These are phyloP conservation scores for Perilla frutescens DNA, from an alignment of 257 asterid genomes.

Conservation along the genomic window DNA sequence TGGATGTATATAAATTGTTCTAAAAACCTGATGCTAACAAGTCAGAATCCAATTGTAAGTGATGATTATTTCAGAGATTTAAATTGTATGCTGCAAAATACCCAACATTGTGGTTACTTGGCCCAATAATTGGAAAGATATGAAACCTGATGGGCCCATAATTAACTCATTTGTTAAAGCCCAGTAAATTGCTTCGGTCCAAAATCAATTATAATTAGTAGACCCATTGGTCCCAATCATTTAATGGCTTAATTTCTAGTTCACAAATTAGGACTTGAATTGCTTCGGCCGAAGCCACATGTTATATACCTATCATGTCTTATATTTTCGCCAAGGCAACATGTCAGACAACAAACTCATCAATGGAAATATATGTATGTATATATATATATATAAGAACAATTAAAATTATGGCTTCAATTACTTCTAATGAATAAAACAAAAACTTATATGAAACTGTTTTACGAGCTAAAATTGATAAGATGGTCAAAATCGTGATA, in stretches of 20 bases:
- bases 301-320: not conserved
- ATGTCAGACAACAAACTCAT: too few relatives aligned
- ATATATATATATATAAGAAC: too few relatives aligned
- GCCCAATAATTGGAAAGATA: not conserved
- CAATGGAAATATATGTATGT: too few relatives aligned
- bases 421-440: too few relatives aligned
- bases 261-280: not conserved
- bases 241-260: not conserved
- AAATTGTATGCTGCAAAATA: not conserved
- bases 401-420: too few relatives aligned
- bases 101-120: not conserved
- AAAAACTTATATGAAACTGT: too few relatives aligned
- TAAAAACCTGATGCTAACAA: not conserved
- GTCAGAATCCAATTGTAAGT: not conserved
- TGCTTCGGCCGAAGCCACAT: not conserved
- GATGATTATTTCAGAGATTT: not conserved
- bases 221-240: conserved; percentile 11
- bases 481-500: too few relatives aligned
- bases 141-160: not conserved
- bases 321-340: too few relatives aligned
- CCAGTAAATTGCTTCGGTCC: conserved; percentile 28
- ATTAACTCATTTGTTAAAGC: conserved; percentile 14
- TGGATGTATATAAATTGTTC: not conserved
- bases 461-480: too few relatives aligned
- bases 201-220: not conserved